Percentiles rank a stretch among this genome's conserved stretches.
Conservation (phyloP, 768 basidiomycete genomes). For the Psilocybe tampanensis region DNA sequence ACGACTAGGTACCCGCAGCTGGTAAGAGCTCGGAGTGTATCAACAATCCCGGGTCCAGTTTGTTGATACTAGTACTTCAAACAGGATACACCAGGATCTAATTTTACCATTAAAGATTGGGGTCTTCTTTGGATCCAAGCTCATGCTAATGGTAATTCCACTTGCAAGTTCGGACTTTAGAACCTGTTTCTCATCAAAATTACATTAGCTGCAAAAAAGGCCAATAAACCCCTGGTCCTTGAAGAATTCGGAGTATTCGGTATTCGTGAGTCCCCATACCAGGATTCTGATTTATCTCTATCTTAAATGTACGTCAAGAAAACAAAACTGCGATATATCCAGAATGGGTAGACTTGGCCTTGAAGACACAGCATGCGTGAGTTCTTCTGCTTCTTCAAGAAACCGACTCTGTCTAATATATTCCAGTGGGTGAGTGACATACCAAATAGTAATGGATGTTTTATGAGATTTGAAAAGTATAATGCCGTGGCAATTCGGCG, state of each 20-base stretch:
- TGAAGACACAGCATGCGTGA: conserved; percentile 52
- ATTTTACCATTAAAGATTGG: conserved; percentile 43
- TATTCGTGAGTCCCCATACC: conserved; percentile 33
- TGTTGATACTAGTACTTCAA: too few species aligned
- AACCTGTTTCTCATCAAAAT: conserved; percentile 24
- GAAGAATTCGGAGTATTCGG: conserved; percentile 64
- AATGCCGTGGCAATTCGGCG: conserved; percentile 63
- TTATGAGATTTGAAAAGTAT: conserved; percentile 33
- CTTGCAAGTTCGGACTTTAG: conserved; percentile 23
- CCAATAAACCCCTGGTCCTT: conserved; percentile 61
- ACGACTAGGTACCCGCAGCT: conserved; percentile 36
- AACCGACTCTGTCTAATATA: not conserved
- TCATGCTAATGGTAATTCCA: conserved; percentile 44
- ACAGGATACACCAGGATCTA: conserved; percentile 53
- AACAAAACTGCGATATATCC: conserved; percentile 57
- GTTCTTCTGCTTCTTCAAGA: conserved; percentile 8
- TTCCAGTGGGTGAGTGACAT: conserved; percentile 12
- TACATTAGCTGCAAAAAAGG: conserved; percentile 51
- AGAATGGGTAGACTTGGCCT: conserved; percentile 48
- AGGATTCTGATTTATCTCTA: not conserved
- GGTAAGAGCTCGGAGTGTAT: conserved; percentile 20
- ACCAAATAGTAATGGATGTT: not conserved
- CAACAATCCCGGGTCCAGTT: conserved; percentile 51
- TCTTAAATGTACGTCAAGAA: conserved; percentile 19
- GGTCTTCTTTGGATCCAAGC: conserved; percentile 58